Base-by-base conservation (phyloP, 129 eudicot species). In the Pseudognaphalium luteoalbum region DNA sequence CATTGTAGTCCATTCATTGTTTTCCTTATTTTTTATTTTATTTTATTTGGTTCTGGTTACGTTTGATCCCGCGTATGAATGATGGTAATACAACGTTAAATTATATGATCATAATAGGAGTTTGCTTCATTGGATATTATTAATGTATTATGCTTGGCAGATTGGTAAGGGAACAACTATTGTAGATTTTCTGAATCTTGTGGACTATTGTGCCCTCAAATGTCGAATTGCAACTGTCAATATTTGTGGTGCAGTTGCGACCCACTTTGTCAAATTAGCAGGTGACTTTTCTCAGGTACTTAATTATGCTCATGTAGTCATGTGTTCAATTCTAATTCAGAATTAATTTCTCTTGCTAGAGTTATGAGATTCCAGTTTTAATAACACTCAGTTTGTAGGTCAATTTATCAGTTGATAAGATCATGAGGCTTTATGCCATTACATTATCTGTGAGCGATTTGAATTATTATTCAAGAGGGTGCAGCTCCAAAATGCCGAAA, bases 351-450 rank as follows among this genome's bases (percentile, higher is more conserved):
- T 11, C 14, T 34, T 28, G 71, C 22, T 33, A 61, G 32, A 20
- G 30, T 78, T 33, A 59, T 20, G 61, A 19, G 39, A 61, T 63
- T 67, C 74, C 60, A 20, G 9, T 20, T 73, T 73, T 72, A 80
- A 21, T 80, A 66, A 74, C 57, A 80, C 16, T 42, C 71, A 17
- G 56, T 77, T 78, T 78, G 59, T 75, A 94, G 99, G 96, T 70
- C 29, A 76, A 56, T 84, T 56, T 73, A 10, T 56, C 79, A 1
- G 39, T 80, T 74, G 59, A 82, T 14, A 51, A 83, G 44, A 83
- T 91, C 64, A 62, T 76, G 83, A 86, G 82, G 76, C 90, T 94
- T 65, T 89, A 91, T 79, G 87, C 83, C 19, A 63, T 75, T 62
- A 88, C 94, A 76, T 78, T 94, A 70, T 83, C 81, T 64, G 41